Evolutionary conservation across 192 early-diverging fungal genomes (phyloP).

Genomic region (Backusella liffmaniae): DNA sequence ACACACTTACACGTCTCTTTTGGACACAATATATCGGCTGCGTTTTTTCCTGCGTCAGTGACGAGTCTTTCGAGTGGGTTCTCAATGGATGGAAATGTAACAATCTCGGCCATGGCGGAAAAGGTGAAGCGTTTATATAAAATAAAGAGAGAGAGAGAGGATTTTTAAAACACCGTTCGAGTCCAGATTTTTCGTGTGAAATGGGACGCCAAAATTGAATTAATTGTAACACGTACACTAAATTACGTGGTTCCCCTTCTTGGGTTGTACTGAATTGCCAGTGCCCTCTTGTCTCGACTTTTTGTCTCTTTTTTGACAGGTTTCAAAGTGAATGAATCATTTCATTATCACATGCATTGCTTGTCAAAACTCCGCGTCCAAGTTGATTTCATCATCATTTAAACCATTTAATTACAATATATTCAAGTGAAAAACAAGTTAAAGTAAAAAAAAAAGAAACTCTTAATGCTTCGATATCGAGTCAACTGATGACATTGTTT

Average conservation of each 20-base stretch:
- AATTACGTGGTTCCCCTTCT: background rate
- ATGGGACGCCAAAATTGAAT: background rate
- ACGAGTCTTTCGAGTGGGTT: conserved; percentile 12
- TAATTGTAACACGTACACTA: background rate
- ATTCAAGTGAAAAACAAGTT: background rate
- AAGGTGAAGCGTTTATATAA: background rate
- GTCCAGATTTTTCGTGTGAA: background rate
- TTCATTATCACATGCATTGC: background rate
- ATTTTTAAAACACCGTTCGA: background rate
- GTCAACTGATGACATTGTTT: background rate
- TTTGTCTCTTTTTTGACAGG: background rate
- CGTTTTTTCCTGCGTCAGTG: conserved; percentile 26
- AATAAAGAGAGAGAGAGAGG: background rate
- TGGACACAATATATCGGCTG: conserved; percentile 52
- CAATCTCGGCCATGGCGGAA: background rate
- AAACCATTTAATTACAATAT: background rate
- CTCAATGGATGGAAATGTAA: conserved; percentile 6
- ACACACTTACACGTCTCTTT: conserved; percentile 45
- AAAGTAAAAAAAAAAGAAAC: background rate
- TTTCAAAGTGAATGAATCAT: background rate
- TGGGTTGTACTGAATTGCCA: background rate
- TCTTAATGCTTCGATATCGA: background rate
- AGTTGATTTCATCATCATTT: background rate
- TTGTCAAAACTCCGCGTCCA: background rate
- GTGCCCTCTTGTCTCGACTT: background rate